Evolutionary conservation across 2,329 filamentous ascomycete genomes (phyloP).

Genomic region (Stagonosporopsis chrysanthemi): DNA sequence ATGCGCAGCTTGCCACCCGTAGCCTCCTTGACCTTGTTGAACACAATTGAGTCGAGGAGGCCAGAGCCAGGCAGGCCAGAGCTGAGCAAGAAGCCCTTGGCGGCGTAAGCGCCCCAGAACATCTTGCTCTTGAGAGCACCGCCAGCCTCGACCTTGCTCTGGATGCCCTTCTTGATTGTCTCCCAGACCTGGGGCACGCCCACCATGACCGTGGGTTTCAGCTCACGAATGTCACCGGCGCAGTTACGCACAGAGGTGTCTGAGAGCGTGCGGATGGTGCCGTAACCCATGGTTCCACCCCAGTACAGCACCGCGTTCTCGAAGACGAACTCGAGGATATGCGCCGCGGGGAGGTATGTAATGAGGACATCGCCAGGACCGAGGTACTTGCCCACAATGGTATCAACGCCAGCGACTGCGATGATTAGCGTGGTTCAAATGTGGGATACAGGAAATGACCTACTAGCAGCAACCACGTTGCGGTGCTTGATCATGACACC

Average conservation of each 20-base stretch:
- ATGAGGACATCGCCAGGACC: conserved; percentile 80
- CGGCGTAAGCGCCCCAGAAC: conserved; percentile 74
- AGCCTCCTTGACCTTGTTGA: conserved; percentile 88
- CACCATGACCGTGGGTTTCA: conserved; percentile 86
- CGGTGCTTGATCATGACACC: conserved; percentile 84
- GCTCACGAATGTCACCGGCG: conserved; percentile 90
- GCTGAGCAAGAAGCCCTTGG: conserved; percentile 67
- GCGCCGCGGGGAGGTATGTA: conserved; percentile 91
- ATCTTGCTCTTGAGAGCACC: conserved; percentile 75
- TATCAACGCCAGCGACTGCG: conserved; percentile 76
- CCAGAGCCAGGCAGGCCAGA: conserved; percentile 70
- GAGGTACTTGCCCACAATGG: conserved; percentile 79
- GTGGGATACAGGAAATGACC: conserved; percentile 41
- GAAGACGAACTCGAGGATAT: conserved; percentile 96
- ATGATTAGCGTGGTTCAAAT: conserved; percentile 19
- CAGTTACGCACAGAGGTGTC: conserved; percentile 88
- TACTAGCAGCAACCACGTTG: conserved; percentile 79
- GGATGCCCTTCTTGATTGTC: conserved; percentile 93
- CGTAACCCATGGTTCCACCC: conserved; percentile 92
- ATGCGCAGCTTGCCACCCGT: conserved; percentile 89
- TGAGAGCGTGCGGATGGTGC: conserved; percentile 86
- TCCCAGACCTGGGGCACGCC: conserved; percentile 98
- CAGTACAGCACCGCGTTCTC: conserved; percentile 90
- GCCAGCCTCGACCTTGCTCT: conserved; percentile 76
- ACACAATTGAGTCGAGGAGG: conserved; percentile 82